Evolutionary conservation across 2,329 filamentous ascomycete species (phyloP).

Genomic region (Magnaporthiopsis incrustans): DNA sequence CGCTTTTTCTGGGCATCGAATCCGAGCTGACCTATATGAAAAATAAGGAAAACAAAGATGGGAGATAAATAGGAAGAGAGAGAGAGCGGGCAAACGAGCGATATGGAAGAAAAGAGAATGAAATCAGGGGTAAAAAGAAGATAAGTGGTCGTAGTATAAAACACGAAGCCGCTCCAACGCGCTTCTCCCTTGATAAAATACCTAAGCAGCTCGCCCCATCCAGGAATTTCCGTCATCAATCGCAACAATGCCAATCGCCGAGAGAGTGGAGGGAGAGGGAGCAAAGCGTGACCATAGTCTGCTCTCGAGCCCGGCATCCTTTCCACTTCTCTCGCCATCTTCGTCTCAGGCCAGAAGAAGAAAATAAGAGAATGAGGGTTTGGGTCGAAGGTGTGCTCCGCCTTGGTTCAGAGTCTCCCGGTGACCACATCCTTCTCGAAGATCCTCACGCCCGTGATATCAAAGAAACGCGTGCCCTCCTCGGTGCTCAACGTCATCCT

Average conservation of each 20-base stretch:
- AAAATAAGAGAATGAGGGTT: neutral
- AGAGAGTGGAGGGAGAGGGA: neutral
- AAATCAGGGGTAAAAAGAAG: neutral
- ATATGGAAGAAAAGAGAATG: neutral
- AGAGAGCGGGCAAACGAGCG: neutral
- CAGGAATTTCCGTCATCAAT: neutral
- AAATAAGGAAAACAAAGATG: neutral
- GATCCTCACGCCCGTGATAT: constrained; percentile 42
- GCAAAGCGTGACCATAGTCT: neutral
- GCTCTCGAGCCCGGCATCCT: neutral
- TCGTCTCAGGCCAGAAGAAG: neutral
- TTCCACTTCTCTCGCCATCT: neutral
- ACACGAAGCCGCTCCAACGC: neutral
- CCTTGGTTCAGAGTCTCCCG: constrained; percentile 28
- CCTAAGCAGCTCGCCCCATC: neutral
- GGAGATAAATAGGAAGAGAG: neutral
- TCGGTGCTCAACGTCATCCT: constrained; percentile 28
- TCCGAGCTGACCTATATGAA: neutral
- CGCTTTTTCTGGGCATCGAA: too few relatives aligned
- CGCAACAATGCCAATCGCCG: neutral
- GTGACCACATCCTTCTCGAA: constrained; percentile 49
- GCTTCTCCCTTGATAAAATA: neutral
- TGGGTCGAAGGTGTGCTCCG: neutral
- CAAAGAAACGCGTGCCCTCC: constrained; percentile 32
- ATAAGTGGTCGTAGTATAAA: neutral